These are phyloP conservation scores for Agaricales sp. DNA, from an alignment of 1,284 basidiomycete genomes.

Conservation along the genomic window DNA sequence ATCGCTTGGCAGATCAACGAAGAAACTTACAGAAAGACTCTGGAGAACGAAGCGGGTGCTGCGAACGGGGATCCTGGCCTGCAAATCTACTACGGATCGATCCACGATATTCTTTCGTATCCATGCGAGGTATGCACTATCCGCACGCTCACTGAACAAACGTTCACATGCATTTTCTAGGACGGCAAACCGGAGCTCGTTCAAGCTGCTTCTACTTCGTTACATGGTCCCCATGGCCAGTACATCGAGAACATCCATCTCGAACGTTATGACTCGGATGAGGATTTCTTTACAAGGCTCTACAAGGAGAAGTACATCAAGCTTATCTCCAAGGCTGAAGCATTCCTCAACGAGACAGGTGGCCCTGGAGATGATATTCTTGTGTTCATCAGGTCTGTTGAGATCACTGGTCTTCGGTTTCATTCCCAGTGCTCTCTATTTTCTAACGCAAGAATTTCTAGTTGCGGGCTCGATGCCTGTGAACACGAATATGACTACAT, in stretches of 20 bases:
- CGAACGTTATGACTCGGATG: conserved; percentile 60
- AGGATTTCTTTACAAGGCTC: conserved; percentile 71
- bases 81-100: conserved; percentile 77
- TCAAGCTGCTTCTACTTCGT: conserved; percentile 76
- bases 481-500: conserved; percentile 88
- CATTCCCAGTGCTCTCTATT: conserved; percentile 3
- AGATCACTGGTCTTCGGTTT: conserved; percentile 10
- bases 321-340: conserved; percentile 63
- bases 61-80: conserved; percentile 37
- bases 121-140: conserved; percentile 70
- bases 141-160: neutral
- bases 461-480: conserved; percentile 89
- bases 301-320: conserved; percentile 62
- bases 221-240: conserved; percentile 82
- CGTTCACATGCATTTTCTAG: conserved; percentile 23
- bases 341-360: conserved; percentile 63
- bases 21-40: conserved; percentile 61
- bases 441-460: conserved; percentile 16
- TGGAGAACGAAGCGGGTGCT: conserved; percentile 37
- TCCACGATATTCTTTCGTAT: conserved; percentile 88
- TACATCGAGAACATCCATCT: conserved; percentile 90
- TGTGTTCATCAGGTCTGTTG: conserved; percentile 83
- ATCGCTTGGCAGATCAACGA: conserved; percentile 90
- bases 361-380: conserved; percentile 64
- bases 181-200: conserved; percentile 74